phyloP scores from a whole-genome alignment of 2,329 filamentous ascomycete species.

The Simplicillium aogashimaense region DNA sequence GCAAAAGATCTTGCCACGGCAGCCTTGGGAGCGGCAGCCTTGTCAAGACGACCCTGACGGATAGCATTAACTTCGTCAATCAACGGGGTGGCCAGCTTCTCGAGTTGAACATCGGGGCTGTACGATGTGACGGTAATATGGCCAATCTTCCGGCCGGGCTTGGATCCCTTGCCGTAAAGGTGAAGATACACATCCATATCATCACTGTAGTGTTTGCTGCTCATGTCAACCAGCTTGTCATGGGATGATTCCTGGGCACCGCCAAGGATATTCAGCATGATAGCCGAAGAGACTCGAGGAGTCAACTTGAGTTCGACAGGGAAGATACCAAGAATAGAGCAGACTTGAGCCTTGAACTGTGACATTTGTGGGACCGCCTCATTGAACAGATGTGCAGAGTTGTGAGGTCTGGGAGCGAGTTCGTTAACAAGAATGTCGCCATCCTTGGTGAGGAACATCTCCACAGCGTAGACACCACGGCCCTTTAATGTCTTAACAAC shows the following conservation, averaged over 20 bases:
- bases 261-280: conserved; percentile 76
- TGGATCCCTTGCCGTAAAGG: conserved; percentile 84
- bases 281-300: conserved; percentile 50
- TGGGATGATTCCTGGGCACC: conserved; percentile 58
- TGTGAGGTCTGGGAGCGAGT: conserved; percentile 73
- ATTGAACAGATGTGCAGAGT: conserved; percentile 92
- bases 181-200: conserved; percentile 55
- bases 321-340: conserved; percentile 64
- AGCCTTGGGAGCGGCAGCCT: conserved; percentile 25
- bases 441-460: conserved; percentile 81
- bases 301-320: conserved; percentile 43
- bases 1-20: conserved; percentile 12
- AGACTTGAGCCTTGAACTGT: conserved; percentile 85
- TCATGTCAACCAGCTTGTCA: conserved; percentile 33
- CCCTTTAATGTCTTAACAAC: conserved; percentile 76
- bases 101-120: conserved; percentile 55
- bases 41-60: conserved; percentile 40
- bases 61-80: conserved; percentile 54
- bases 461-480: conserved; percentile 89
- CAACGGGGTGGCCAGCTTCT: conserved; percentile 52
- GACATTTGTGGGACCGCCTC: conserved; percentile 80
- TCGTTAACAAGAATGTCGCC: conserved; percentile 72
- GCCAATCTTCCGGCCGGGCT: conserved; percentile 87
- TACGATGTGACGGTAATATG: conserved; percentile 76
- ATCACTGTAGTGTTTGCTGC: conserved; percentile 30